Percentiles rank a stretch among this genome's conserved stretches.
Evolutionary conservation across 257 asterid species (phyloP).

Genomic region (Jacaranda copaia): DNA sequence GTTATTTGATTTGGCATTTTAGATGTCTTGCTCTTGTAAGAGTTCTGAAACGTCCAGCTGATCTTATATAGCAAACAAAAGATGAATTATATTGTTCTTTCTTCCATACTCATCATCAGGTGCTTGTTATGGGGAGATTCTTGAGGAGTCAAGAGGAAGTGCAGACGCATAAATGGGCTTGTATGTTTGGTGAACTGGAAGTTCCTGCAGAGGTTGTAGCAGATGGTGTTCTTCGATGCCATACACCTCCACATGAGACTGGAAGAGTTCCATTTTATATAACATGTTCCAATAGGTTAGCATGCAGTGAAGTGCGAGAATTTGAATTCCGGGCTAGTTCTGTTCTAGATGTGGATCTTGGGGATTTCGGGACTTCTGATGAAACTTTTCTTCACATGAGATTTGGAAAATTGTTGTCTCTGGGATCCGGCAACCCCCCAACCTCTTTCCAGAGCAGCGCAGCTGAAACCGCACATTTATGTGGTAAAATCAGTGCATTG

Average conservation of each 20-base stretch:
- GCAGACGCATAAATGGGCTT: conserved; percentile 79
- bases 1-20: conserved; percentile 31
- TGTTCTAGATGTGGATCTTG: conserved; percentile 51
- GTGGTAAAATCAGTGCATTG: conserved; percentile 59
- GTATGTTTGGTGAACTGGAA: conserved; percentile 96
- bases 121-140: conserved; percentile 76
- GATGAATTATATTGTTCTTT: conserved; percentile 17
- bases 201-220: conserved; percentile 83
- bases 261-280: conserved; percentile 88
- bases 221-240: conserved; percentile 84
- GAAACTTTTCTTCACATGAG: conserved; percentile 76
- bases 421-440: conserved; percentile 50
- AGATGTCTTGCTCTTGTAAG: conserved; percentile 17
- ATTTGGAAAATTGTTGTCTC: conserved; percentile 76
- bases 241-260: conserved; percentile 69
- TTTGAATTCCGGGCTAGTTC: conserved; percentile 67
- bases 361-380: conserved; percentile 48
- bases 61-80: not conserved
- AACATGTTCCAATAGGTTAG: conserved; percentile 91
- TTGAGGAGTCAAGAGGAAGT: conserved; percentile 64
- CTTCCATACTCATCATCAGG: conserved; percentile 50
- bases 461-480: conserved; percentile 52
- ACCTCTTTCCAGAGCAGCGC: conserved; percentile 40
- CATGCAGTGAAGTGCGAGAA: conserved; percentile 96
- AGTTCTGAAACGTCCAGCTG: conserved; percentile 30